Evolutionary conservation across 768 basidiomycete species (phyloP), one percentile per base, ranked within the genome.

Genomic region (Hortiboletus flavorubellus): DNA sequence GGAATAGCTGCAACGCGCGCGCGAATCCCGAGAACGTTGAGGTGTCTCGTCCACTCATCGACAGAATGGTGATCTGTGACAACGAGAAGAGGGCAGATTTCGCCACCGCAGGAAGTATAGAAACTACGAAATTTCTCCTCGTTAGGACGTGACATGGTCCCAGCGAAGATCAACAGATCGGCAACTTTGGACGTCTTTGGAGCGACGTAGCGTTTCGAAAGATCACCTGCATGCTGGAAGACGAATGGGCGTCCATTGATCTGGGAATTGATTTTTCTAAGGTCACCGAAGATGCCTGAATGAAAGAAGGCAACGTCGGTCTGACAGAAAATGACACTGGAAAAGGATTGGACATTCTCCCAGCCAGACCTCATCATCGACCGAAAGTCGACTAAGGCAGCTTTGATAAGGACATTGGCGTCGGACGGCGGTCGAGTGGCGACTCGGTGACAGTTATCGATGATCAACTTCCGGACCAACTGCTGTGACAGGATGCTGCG

Each of bases 301-400:
- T 18, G 49, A 29, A 67, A 60, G 44, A 67, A 40, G 38, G 10
- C 8, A 29, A 56, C 6, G 49, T 64, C 60, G 31, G 51, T 43
- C 30, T 62, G 63, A 44, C 23, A 59, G 49, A 67, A 58, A 47
- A 65, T 55, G 45, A 69, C 59, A 21, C 35, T 51, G 48, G 61
- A 54, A 43, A 45, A 12, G 18, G 56, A 54, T 14, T 59, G 65
- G 16, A 54, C 49, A 26, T 55, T 63, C 38, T 68, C 68, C 65
- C 63, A 68, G 5, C 65, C 60, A 12, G 63, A 59, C 46, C 45
- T 59, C 49, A 69, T 53, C 54, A 68, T 54, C 34, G 60, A 69
- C 46, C 65, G 68, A 46, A 68, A 60, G 53, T 68, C 67, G 16
- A 46, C 18, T 1, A 68, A 34, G n/a, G 65, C 65, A 16, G 65